phyloP scores from a whole-genome alignment of 2,329 filamentous ascomycete species.

The Helicocarpus griseus region DNA sequence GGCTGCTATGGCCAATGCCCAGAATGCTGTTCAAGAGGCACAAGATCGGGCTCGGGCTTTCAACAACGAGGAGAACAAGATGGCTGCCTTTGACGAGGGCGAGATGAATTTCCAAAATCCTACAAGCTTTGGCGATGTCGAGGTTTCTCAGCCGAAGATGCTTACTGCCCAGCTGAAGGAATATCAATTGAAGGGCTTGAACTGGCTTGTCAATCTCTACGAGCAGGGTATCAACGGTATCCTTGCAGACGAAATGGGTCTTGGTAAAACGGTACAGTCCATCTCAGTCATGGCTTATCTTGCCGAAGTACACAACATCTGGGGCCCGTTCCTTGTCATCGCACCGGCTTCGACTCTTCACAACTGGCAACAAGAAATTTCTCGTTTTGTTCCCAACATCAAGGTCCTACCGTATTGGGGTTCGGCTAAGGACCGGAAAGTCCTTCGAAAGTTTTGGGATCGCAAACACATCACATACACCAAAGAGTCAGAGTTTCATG shows the following conservation, averaged over 20 bases:
- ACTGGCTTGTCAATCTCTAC: conserved; percentile 98
- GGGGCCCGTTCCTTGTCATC: conserved; percentile 95
- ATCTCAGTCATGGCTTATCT: conserved; percentile 99
- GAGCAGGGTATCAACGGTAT: conserved; percentile 99
- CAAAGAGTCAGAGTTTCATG: conserved; percentile 87
- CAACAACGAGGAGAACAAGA: conserved; percentile 60
- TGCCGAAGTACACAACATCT: conserved; percentile 93
- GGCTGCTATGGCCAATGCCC: conserved; percentile 89
- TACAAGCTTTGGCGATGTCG: conserved; percentile 84
- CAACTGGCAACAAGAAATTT: conserved; percentile 99
- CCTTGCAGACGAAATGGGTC: conserved; percentile 97
- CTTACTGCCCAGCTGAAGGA: conserved; percentile 92
- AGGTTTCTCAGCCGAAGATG: conserved; percentile 89
- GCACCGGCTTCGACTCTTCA: conserved; percentile 92
- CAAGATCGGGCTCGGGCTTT: conserved; percentile 89
- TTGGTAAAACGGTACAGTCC: conserved; percentile 96
- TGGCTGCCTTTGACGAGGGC: conserved; percentile 75
- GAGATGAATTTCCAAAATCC: conserved; percentile 99
- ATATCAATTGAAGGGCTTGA: conserved; percentile 97
- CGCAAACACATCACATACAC: conserved; percentile 94
- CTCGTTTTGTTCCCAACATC: conserved; percentile 84
- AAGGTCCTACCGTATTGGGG: conserved; percentile 98
- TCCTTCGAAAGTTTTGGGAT: conserved; percentile 97
- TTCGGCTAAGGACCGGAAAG: conserved; percentile 84
- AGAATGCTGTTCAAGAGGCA: conserved; percentile 89